A percentile compares a stretch with the other conserved stretches of the same genome.
Evolutionary conservation across 2,329 filamentous ascomycete genomes (phyloP).

Genomic region (Botrytis galanthina): DNA sequence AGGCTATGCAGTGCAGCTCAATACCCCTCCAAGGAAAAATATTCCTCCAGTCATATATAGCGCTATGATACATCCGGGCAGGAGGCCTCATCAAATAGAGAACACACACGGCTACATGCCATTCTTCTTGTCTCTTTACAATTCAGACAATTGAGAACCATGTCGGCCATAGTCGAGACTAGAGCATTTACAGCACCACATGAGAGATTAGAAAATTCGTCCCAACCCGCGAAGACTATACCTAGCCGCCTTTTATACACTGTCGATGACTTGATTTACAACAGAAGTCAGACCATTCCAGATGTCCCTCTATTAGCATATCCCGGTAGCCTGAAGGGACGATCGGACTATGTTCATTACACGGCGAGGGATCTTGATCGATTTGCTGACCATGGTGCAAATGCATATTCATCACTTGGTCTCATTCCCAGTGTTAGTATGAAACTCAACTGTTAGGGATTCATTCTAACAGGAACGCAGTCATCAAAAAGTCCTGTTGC

Average conservation of each 20-base stretch:
- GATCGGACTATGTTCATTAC: conserved; percentile 34
- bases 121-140: neutral
- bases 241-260: conserved; percentile 20
- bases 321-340: conserved; percentile 27
- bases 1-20: neutral
- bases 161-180: conserved; percentile 7
- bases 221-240: neutral
- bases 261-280: conserved; percentile 33
- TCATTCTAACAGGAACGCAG: neutral
- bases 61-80: neutral
- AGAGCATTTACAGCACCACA: conserved; percentile 5
- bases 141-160: neutral
- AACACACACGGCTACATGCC: neutral
- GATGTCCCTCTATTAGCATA: conserved; percentile 34
- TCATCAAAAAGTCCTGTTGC: neutral
- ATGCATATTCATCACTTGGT: conserved; percentile 28
- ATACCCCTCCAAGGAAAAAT: conserved; percentile 4
- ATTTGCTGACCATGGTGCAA: conserved; percentile 34
- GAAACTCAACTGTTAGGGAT: neutral
- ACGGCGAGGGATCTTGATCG: conserved; percentile 36
- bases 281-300: conserved; percentile 28
- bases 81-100: neutral
- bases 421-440: conserved; percentile 26
- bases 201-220: neutral
- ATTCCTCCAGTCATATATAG: conserved; percentile 14